phyloP scores from a whole-genome alignment of 176 grass and related monocot species.

The Tillandsia fasciculata region DNA sequence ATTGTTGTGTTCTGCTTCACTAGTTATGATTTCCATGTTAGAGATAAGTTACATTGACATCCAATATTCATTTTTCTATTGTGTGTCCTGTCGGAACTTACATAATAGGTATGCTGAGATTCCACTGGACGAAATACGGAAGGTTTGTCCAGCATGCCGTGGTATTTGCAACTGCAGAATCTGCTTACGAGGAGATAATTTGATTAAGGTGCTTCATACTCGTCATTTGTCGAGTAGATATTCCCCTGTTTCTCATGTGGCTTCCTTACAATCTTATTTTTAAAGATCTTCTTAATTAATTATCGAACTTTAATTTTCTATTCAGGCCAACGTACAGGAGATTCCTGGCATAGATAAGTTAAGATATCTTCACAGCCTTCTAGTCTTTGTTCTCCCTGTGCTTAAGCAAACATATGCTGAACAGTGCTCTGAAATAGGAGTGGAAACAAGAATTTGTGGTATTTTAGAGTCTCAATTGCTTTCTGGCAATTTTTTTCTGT shows the following conservation, averaged over 20 bases:
- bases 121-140: slow-evolving; percentile 49
- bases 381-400: slow-evolving; percentile 73
- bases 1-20: not conserved
- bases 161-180: slow-evolving; percentile 87
- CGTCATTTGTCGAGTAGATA: not conserved
- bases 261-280: not conserved
- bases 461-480: slow-evolving; percentile 19
- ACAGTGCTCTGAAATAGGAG: slow-evolving; percentile 87
- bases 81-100: slow-evolving; percentile 11
- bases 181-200: slow-evolving; percentile 79
- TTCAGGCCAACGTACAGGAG: slow-evolving; percentile 78
- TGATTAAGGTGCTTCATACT: slow-evolving; percentile 57
- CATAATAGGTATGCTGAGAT: slow-evolving; percentile 82
- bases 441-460: slow-evolving; percentile 83
- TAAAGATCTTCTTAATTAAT: not conserved
- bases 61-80: slow-evolving; percentile 8
- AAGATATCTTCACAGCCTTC: slow-evolving; percentile 88
- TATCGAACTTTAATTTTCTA: slow-evolving; percentile 14
- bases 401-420: slow-evolving; percentile 71
- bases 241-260: not conserved
- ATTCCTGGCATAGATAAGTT: slow-evolving; percentile 78
- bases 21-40: not conserved
- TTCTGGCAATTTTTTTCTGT: not conserved
- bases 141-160: slow-evolving; percentile 91
- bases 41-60: not conserved